Base-by-base conservation (phyloP, 2,329 filamentous ascomycete genomes). In the Ophiocordyceps polyrhachis-furcata region DNA sequence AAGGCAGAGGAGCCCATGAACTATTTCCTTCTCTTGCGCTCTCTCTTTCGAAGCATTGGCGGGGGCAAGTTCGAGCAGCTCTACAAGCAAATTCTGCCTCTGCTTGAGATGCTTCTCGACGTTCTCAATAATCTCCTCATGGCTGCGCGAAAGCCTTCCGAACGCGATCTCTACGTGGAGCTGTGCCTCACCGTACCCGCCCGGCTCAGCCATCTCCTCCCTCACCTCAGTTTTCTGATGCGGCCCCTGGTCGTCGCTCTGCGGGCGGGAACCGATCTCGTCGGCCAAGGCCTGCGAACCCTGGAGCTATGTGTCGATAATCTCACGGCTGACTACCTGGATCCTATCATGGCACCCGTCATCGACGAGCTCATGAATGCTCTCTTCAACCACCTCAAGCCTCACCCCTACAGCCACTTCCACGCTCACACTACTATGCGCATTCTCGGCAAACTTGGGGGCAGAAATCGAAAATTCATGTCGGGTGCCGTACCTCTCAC, bases 361-460 rank as follows among this genome's bases (percentile, higher is more conserved):
- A 96, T 99, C 61, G 89, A 98, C 54, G 91, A 99, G 57, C 70
- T 99, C 41, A 98, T 98, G 91, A 91, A 87, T 42, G 89, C 89
- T 1, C 70, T 99, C 1, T 98, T 93, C 71, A 88, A 95, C 50
- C 93, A 98, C 59, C 71, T 99, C 40, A 83, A 83, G 54, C 93
- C 91, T 8, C 81, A 88, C 49, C 91, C 91, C 0, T 94, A 98
- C 61, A 94, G 83, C 54, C 93, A 98, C 60, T 94, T 95, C 61
- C 89, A 96, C 57, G 85, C 93, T 0, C 91, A 99, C 58, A 96
- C 91, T 0, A 96, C 91, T 0, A 93, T 98, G 80, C 74, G 91
- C 41, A 98, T 99, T 46, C 71, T 99, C 2, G 91, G 91, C 14
- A 98, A 99, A 61, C 74, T 99, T 13, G 91, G 93, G 41, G 91